phyloP scores from a whole-genome alignment of 306 rosid species.

The Begonia loranthoides region DNA sequence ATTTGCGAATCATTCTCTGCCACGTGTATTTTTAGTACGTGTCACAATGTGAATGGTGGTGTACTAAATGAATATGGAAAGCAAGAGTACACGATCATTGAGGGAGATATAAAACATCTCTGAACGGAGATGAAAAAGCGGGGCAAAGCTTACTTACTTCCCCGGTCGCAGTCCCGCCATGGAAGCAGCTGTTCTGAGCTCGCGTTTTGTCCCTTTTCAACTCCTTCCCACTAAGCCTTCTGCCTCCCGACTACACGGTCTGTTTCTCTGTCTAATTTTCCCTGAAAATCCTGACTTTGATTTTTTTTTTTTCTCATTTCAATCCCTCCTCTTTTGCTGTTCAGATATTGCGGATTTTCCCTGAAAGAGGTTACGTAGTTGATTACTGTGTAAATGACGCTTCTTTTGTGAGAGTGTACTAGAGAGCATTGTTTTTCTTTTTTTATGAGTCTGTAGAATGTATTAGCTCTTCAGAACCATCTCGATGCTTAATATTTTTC shows the following conservation, averaged over 20 bases:
- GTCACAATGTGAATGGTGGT: too few relatives aligned
- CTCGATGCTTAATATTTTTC: neutral
- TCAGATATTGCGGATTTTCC: neutral
- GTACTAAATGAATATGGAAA: too few relatives aligned
- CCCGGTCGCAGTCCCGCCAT: conserved; percentile 19
- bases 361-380: neutral
- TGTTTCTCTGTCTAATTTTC: conserved; percentile 11
- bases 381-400: neutral
- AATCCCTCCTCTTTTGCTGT: neutral
- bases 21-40: too few relatives aligned
- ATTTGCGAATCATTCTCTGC: too few relatives aligned
- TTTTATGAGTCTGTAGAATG: neutral
- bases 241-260: conserved; percentile 26
- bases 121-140: too few relatives aligned
- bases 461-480: neutral
- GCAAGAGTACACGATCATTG: too few relatives aligned
- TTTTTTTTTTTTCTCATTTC: neutral
- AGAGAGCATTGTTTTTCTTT: neutral
- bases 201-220: conserved; percentile 24
- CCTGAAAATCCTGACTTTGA: neutral
- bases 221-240: conserved; percentile 12
- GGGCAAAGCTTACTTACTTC: too few relatives aligned
- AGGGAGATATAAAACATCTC: too few relatives aligned
- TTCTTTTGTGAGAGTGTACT: conserved; percentile 3
- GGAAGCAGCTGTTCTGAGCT: conserved; percentile 54